Evolutionary conservation across 768 basidiomycete species (phyloP).

Genomic region (Panaeolus cyanescens): DNA sequence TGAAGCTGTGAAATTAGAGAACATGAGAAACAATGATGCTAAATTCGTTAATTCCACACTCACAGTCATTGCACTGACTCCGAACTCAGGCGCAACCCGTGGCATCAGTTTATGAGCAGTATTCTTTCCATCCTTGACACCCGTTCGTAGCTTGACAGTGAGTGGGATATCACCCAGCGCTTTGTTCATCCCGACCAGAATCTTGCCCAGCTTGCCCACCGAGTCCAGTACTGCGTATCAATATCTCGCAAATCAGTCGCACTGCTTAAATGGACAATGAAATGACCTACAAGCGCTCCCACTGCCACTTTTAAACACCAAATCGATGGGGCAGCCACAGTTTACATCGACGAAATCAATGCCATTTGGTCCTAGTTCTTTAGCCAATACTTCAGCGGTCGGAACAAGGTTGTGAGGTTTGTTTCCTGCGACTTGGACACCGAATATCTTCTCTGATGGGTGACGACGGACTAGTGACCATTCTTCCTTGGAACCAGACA

Average conservation of each 20-base stretch:
- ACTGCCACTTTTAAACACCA: slow-evolving; percentile 90
- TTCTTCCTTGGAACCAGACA: slow-evolving; percentile 87
- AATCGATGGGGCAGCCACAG: slow-evolving; percentile 96
- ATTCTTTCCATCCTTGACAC: slow-evolving; percentile 87
- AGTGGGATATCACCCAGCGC: slow-evolving; percentile 91
- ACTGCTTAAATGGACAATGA: slow-evolving; percentile 4
- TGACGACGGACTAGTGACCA: slow-evolving; percentile 93
- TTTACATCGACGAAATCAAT: slow-evolving; percentile 95
- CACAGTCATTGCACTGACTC: slow-evolving; percentile 6
- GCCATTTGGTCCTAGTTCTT: slow-evolving; percentile 52
- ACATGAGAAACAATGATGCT: slow-evolving; percentile 3
- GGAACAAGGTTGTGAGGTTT: slow-evolving; percentile 79
- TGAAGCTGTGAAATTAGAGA: slow-evolving; percentile 67
- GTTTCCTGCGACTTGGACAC: slow-evolving; percentile 91
- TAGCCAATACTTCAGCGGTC: slow-evolving; percentile 78
- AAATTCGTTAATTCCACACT: slow-evolving; percentile 38
- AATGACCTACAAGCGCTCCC: slow-evolving; percentile 78
- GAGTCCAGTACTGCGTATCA: slow-evolving; percentile 74
- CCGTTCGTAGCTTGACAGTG: slow-evolving; percentile 90
- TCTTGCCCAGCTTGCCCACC: slow-evolving; percentile 80
- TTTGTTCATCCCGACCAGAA: slow-evolving; percentile 87
- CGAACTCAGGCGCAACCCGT: slow-evolving; percentile 57
- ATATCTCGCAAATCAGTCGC: not conserved
- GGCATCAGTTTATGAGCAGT: slow-evolving; percentile 92
- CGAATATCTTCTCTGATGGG: slow-evolving; percentile 84